Evolutionary conservation across 129 eudicot genomes (phyloP).

Genomic region (Glebionis coronaria): DNA sequence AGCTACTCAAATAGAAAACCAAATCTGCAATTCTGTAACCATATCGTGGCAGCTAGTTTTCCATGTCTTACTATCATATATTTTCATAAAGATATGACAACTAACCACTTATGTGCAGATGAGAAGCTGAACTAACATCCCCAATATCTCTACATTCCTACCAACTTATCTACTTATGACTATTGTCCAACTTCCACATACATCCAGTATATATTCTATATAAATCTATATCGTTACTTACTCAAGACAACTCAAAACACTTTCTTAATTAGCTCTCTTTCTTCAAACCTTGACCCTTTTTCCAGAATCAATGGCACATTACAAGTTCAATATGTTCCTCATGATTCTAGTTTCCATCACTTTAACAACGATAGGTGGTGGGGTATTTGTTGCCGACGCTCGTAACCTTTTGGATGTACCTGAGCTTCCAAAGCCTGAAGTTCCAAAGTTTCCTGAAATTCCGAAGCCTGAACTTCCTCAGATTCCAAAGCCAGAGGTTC

Average conservation of each 20-base stretch:
- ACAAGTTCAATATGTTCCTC: constrained; percentile 5
- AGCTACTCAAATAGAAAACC: too few species aligned
- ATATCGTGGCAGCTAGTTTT: too few species aligned
- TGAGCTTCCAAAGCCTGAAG: constrained; percentile 5
- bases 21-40: too few species aligned
- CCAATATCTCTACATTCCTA: constrained; percentile 2
- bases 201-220: constrained; percentile 12
- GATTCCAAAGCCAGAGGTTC: not conserved
- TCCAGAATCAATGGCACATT: constrained; percentile 18
- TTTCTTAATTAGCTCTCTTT: not conserved
- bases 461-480: not conserved
- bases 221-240: not conserved
- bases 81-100: too few species aligned
- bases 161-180: constrained; percentile 9
- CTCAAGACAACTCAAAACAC: constrained; percentile 10
- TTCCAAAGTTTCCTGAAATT: constrained; percentile 1
- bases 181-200: not conserved
- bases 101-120: too few species aligned
- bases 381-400: constrained; percentile 3
- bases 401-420: constrained; percentile 26
- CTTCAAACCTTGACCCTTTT: not conserved
- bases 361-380: constrained; percentile 17
- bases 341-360: constrained; percentile 12
- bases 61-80: too few species aligned
- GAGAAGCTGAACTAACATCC: constrained; percentile 26